Percentiles rank a stretch among this genome's conserved stretches.
phyloP scores from a whole-genome alignment of 2,329 filamentous ascomycete genomes.

The Aspergillus luchuensis region DNA sequence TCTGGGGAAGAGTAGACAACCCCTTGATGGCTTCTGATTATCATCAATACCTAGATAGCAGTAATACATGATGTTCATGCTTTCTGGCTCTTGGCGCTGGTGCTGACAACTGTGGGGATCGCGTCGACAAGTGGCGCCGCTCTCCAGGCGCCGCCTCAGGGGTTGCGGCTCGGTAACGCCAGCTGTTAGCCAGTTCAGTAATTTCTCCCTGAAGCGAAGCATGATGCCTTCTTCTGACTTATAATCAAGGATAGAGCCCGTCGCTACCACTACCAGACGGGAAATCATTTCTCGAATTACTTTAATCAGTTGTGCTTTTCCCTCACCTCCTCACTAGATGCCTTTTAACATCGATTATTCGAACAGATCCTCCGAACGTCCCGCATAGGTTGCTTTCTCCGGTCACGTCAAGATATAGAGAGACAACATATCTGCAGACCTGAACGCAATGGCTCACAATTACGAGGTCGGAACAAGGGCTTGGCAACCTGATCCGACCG shows the following conservation, averaged over 20 bases:
- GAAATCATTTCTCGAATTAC: slow-evolving; percentile 12
- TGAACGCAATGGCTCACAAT: slow-evolving; percentile 70
- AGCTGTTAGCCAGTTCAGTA: slow-evolving; percentile 31
- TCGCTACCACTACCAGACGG: slow-evolving; percentile 10
- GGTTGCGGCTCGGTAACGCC: slow-evolving; percentile 35
- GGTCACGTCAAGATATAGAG: slow-evolving; percentile 10
- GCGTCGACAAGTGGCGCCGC: slow-evolving; percentile 27
- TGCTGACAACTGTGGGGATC: slow-evolving; percentile 21
- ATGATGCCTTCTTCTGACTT: slow-evolving; percentile 16
- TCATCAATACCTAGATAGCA: not conserved
- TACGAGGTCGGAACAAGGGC: slow-evolving; percentile 97
- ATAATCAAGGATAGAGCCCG: slow-evolving; percentile 2
- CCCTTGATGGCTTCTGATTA: not conserved
- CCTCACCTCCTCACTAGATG: slow-evolving; percentile 30
- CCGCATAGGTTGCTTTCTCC: slow-evolving; percentile 23
- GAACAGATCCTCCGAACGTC: slow-evolving; percentile 10
- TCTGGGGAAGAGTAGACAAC: not conserved
- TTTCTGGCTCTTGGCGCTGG: slow-evolving; percentile 21
- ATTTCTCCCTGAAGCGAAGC: slow-evolving; percentile 21
- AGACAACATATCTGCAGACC: slow-evolving; percentile 2
- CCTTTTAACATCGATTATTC: slow-evolving; percentile 15
- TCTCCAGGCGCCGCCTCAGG: slow-evolving; percentile 30
- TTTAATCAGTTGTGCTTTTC: slow-evolving; percentile 16
- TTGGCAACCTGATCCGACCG: slow-evolving; percentile 94
- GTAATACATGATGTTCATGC: not conserved